These are phyloP conservation scores for Penicillium angulare DNA, from an alignment of 495 filamentous ascomycete species.

Conservation along the genomic window DNA sequence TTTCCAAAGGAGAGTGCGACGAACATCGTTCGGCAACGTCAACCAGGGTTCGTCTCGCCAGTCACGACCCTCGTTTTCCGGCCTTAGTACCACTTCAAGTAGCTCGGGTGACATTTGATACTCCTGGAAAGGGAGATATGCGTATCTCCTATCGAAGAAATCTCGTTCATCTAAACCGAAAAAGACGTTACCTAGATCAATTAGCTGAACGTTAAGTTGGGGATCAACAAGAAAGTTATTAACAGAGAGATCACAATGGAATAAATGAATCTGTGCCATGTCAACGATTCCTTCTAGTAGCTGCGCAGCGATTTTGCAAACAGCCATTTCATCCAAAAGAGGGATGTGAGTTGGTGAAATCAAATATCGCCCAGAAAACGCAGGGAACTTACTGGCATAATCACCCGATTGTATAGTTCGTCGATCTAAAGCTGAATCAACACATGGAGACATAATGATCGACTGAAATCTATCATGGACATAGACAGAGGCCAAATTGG, in stretches of 20 bases:
- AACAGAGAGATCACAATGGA: slow-evolving; percentile 22
- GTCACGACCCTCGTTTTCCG: not conserved
- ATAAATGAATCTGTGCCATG: slow-evolving; percentile 25
- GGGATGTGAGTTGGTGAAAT: slow-evolving; percentile 8
- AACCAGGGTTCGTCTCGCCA: not conserved
- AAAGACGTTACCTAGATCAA: slow-evolving; percentile 17
- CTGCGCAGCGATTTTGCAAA: slow-evolving; percentile 26
- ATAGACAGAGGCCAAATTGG: slow-evolving; percentile 27
- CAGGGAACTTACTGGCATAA: slow-evolving; percentile 3
- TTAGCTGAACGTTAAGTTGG: slow-evolving; percentile 24
- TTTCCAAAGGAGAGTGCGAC: slow-evolving; percentile 18
- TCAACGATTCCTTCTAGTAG: slow-evolving; percentile 21
- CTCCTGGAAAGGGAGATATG: slow-evolving; percentile 17
- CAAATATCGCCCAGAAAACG: slow-evolving; percentile 16
- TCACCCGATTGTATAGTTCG: not conserved
- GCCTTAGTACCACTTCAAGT: slow-evolving; percentile 3
- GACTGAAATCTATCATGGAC: slow-evolving; percentile 17
- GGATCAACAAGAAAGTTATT: slow-evolving; percentile 25
- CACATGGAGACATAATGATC: slow-evolving; percentile 23
- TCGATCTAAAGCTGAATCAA: slow-evolving; percentile 15
- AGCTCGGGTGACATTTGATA: slow-evolving; percentile 24
- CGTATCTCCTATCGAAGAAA: not conserved
- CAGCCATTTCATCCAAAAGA: slow-evolving; percentile 18
- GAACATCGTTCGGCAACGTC: slow-evolving; percentile 1
- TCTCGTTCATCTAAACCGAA: slow-evolving; percentile 16